phyloP scores from a whole-genome alignment of 2,329 filamentous ascomycete species.

The Seiridium unicorne region DNA sequence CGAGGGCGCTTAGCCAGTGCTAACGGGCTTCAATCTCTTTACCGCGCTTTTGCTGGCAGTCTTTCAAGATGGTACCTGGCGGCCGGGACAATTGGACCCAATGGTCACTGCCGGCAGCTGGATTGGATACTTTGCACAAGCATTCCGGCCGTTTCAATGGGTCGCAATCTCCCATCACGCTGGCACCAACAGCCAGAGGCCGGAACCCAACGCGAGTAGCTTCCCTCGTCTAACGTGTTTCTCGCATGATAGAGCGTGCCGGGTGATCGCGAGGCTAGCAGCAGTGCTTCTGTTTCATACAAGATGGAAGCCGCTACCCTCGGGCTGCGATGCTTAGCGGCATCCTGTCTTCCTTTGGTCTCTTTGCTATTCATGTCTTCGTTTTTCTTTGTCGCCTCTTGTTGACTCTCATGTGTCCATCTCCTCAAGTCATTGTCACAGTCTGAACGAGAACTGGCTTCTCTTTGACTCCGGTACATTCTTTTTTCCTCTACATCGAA shows the following conservation, averaged over 20 bases:
- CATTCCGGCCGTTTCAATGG: not conserved
- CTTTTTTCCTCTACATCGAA: conserved; percentile 1
- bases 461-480: conserved; percentile 7
- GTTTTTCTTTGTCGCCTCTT: conserved; percentile 10
- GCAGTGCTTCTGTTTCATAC: conserved; percentile 5
- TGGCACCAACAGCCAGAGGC: not conserved
- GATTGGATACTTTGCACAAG: not conserved
- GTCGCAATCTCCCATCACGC: not conserved
- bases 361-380: not conserved
- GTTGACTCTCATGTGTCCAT: not conserved
- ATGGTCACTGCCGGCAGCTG: no score
- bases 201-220: not conserved
- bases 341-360: conserved; percentile 1
- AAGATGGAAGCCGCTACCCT: conserved; percentile 7
- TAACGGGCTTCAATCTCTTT: not conserved
- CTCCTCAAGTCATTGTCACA: conserved; percentile 3
- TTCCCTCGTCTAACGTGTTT: not conserved
- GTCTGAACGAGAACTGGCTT: conserved; percentile 7
- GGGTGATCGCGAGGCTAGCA: not conserved
- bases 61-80: not conserved
- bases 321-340: not conserved
- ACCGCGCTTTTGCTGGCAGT: not conserved
- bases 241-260: not conserved
- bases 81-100: not conserved
- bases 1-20: not conserved